Evolutionary conservation across 345 rosid genomes (phyloP).

Genomic region (Leavenworthia alabamica): DNA sequence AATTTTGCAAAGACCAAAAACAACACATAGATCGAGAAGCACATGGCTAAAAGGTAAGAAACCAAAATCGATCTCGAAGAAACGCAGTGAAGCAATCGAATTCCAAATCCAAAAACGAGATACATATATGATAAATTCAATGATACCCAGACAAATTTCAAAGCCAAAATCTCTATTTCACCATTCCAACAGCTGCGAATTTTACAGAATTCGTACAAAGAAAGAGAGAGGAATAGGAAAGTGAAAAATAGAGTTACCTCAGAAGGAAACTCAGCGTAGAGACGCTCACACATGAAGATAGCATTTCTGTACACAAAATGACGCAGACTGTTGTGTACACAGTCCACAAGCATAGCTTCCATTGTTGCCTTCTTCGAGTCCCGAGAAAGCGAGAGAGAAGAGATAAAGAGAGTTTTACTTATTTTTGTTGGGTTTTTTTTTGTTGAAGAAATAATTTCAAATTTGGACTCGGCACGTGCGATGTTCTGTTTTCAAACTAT

Average conservation of each 20-base stretch:
- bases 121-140: not conserved
- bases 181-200: constrained; percentile 6
- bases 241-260: too few relatives aligned
- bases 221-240: too few relatives aligned
- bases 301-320: constrained; percentile 79
- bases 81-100: not conserved
- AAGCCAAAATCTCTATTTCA: not conserved
- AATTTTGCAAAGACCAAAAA: not conserved
- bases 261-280: constrained; percentile 95
- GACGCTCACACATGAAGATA: constrained; percentile 94
- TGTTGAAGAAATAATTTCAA: constrained; percentile 20
- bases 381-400: not conserved
- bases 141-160: not conserved
- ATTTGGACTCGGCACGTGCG: constrained; percentile 26
- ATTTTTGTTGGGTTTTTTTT: constrained; percentile 19
- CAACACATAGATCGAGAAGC: constrained; percentile 8
- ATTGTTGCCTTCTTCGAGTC: constrained; percentile 39
- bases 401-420: constrained; percentile 26
- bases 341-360: constrained; percentile 82
- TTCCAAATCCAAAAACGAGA: constrained; percentile 1
- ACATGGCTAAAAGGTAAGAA: constrained; percentile 12
- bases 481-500: constrained; percentile 18
- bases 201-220: constrained; percentile 8
- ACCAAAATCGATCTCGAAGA: constrained; percentile 29
- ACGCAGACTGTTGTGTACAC: constrained; percentile 80